phyloP scores from a whole-genome alignment of 176 grass and related monocot species.

The Lolium rigidum region DNA sequence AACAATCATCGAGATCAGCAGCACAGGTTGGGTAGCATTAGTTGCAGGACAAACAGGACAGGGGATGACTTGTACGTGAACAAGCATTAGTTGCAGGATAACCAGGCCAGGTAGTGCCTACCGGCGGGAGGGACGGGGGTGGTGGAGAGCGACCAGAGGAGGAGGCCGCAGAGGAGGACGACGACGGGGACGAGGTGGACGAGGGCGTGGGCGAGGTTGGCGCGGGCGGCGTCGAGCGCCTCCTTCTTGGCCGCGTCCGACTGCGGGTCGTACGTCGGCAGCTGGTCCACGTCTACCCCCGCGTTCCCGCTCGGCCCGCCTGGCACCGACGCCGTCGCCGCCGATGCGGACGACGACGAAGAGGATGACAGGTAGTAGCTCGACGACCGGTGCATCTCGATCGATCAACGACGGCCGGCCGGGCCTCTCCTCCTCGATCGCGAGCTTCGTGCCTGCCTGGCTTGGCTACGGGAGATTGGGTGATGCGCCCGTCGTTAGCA shows the following conservation, averaged over 20 bases:
- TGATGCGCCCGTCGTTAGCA: not conserved
- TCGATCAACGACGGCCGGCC: not conserved
- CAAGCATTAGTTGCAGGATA: not conserved
- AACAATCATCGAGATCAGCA: not conserved
- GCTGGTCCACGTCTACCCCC: constrained; percentile 53
- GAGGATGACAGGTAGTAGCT: constrained; percentile 45
- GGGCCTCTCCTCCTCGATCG: constrained; percentile 20
- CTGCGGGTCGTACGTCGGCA: constrained; percentile 60
- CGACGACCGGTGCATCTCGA: constrained; percentile 54
- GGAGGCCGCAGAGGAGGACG: constrained; percentile 66
- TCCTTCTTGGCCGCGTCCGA: constrained; percentile 82
- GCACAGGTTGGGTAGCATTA: not conserved
- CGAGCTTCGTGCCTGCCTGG: not conserved
- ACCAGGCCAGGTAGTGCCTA: not conserved
- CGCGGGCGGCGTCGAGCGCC: constrained; percentile 46
- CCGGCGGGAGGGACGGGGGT: not conserved
- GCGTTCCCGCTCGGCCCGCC: constrained; percentile 47
- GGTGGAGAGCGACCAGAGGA: constrained; percentile 80
- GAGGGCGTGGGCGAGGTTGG: constrained; percentile 59
- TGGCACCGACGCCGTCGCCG: not conserved
- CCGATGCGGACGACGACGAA: not conserved
- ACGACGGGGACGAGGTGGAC: constrained; percentile 74
- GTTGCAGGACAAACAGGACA: not conserved
- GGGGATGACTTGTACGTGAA: not conserved
- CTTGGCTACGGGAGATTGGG: not conserved